A percentile compares a stretch with the other conserved stretches of the same genome.
These are phyloP conservation scores for Didymella keratinophila DNA, from an alignment of 2,329 filamentous ascomycete species.

Conservation along the genomic window DNA sequence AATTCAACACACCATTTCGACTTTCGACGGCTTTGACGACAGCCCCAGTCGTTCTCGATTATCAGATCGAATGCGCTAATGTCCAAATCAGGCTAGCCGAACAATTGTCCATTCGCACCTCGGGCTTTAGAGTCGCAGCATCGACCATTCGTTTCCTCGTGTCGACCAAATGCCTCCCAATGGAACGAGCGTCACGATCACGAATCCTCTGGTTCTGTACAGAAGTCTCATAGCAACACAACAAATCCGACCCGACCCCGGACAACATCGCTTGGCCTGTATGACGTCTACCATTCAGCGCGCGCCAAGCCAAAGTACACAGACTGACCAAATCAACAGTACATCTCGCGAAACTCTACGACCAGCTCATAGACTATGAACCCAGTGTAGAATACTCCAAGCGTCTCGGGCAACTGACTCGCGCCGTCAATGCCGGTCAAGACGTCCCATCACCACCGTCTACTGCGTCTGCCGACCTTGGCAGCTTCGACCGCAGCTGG, in stretches of 20 bases:
- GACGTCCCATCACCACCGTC: constrained; percentile 46
- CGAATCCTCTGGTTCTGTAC: constrained; percentile 79
- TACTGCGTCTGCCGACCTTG: constrained; percentile 21
- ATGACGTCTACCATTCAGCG: constrained; percentile 46
- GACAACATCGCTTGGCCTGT: constrained; percentile 70
- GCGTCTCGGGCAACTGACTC: constrained; percentile 68
- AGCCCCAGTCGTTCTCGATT: constrained; percentile 9
- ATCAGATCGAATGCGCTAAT: constrained; percentile 30
- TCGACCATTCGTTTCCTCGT: constrained; percentile 14
- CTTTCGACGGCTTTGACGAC: neutral
- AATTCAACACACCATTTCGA: neutral
- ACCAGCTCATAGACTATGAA: constrained; percentile 78
- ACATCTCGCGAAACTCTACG: constrained; percentile 79
- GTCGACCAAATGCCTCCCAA: constrained; percentile 42
- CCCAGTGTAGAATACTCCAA: constrained; percentile 74
- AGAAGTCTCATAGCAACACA: constrained; percentile 73
- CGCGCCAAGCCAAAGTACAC: constrained; percentile 26
- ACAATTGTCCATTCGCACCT: constrained; percentile 19
- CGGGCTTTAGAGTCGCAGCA: constrained; percentile 20
- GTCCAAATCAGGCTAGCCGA: constrained; percentile 33
- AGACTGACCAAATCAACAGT: constrained; percentile 55
- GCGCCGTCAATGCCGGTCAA: constrained; percentile 47
- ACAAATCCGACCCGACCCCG: constrained; percentile 71
- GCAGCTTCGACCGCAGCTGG: constrained; percentile 46
- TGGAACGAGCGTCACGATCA: constrained; percentile 57